Percentiles rank a stretch among this genome's conserved stretches.
These are phyloP conservation scores for Paracamarosporium sp. DNA, from an alignment of 2,329 filamentous ascomycete genomes.

Conservation along the genomic window DNA sequence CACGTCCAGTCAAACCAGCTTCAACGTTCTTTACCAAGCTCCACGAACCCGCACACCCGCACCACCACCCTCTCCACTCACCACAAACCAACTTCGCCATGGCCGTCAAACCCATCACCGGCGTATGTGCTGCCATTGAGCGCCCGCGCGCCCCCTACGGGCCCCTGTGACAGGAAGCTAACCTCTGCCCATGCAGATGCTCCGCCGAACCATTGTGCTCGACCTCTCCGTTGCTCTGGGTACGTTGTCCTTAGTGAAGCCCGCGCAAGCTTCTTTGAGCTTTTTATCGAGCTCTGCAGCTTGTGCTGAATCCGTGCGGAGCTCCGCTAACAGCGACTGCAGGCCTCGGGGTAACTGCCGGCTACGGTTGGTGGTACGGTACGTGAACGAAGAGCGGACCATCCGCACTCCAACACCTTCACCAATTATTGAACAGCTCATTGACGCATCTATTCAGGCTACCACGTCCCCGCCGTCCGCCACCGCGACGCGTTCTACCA, in stretches of 20 bases:
- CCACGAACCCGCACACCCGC: conserved; percentile 29
- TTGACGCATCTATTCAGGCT: conserved; percentile 54
- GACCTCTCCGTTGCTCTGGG: conserved; percentile 71
- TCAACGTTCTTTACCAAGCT: conserved; percentile 34
- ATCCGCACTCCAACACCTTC: background rate
- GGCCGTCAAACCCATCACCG: conserved; percentile 59
- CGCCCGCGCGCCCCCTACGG: conserved; percentile 8
- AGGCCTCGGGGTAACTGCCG: conserved; percentile 69
- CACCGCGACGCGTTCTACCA: conserved; percentile 69
- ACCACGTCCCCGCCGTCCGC: conserved; percentile 69
- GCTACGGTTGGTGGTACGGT: conserved; percentile 74
- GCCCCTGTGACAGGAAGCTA: conserved; percentile 25
- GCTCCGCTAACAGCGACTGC: conserved; percentile 30
- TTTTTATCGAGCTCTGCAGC: conserved; percentile 8
- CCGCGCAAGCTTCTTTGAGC: conserved; percentile 1
- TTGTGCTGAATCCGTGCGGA: conserved; percentile 13
- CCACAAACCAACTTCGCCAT: conserved; percentile 37
- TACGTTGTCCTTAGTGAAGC: conserved; percentile 49
- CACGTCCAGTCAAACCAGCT: conserved; percentile 33
- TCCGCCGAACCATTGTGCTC: conserved; percentile 69
- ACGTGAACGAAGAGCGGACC: conserved; percentile 40
- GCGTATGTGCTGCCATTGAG: conserved; percentile 53
- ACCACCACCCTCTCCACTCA: conserved; percentile 37
- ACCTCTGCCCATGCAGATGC: conserved; percentile 59
- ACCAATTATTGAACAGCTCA: background rate